Evolutionary conservation across 768 basidiomycete genomes (phyloP).

Genomic region (Kwoniella bestiolae): DNA sequence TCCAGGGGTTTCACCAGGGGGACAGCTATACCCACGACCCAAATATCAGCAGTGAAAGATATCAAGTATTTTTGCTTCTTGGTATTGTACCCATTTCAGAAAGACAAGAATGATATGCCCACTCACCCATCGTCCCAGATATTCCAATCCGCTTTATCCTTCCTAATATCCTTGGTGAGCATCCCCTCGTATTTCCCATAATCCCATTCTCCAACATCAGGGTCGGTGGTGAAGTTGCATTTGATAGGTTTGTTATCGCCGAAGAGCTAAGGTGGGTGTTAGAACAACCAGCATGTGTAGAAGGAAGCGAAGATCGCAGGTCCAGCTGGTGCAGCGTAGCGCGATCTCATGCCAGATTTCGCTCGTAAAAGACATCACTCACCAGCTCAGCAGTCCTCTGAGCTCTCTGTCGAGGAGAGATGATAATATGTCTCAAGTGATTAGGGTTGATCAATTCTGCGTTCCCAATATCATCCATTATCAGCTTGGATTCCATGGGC

Average conservation of each 20-base stretch:
- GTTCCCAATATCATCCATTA: background rate
- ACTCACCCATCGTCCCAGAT: constrained; percentile 84
- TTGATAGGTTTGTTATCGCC: constrained; percentile 40
- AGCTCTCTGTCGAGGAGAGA: constrained; percentile 87
- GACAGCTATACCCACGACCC: constrained; percentile 65
- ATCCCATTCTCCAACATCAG: constrained; percentile 70
- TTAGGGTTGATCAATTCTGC: constrained; percentile 76
- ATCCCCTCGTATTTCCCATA: constrained; percentile 89
- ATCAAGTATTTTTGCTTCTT: too few species aligned
- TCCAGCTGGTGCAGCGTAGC: background rate
- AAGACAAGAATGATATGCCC: too few species aligned
- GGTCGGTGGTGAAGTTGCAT: constrained; percentile 42
- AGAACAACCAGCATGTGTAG: background rate
- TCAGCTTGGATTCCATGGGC: background rate
- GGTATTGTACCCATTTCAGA: too few species aligned
- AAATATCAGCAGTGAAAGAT: too few species aligned
- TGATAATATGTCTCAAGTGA: constrained; percentile 72
- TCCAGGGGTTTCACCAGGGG: constrained; percentile 65
- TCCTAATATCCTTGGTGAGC: constrained; percentile 73
- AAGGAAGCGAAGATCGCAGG: background rate
- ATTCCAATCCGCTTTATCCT: constrained; percentile 67
- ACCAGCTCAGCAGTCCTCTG: constrained; percentile 79
- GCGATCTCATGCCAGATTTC: background rate
- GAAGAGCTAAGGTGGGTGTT: constrained; percentile 43
- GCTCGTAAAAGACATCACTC: constrained; percentile 7